phyloP scores from a whole-genome alignment of 495 filamentous ascomycete species.

The Diplogelasinospora grovesii region DNA sequence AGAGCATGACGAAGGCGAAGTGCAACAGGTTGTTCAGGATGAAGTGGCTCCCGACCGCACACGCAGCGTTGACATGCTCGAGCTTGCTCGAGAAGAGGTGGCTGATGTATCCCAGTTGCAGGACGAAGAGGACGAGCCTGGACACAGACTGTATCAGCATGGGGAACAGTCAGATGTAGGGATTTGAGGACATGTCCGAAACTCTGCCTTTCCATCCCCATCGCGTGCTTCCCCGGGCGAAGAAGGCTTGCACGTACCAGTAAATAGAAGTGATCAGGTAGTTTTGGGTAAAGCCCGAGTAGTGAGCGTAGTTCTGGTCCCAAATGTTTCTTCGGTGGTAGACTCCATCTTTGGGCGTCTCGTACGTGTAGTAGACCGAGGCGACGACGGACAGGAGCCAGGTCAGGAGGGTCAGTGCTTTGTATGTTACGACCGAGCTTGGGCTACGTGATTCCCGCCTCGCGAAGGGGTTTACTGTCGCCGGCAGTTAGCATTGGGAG shows the following conservation, averaged over 20 bases:
- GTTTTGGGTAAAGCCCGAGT: constrained; percentile 72
- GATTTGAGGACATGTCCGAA: no score
- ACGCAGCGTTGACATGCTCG: constrained; percentile 57
- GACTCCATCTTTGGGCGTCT: constrained; percentile 53
- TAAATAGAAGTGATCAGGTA: constrained; percentile 64
- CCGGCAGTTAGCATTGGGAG: not conserved
- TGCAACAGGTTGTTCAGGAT: constrained; percentile 77
- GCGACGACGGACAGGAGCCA: constrained; percentile 65
- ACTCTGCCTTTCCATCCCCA: no score
- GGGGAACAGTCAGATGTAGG: no score
- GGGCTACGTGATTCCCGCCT: constrained; percentile 53
- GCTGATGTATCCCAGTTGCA: constrained; percentile 68
- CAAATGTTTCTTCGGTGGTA: constrained; percentile 53
- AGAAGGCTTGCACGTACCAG: constrained; percentile 47
- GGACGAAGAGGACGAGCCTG: constrained; percentile 67
- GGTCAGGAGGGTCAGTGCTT: constrained; percentile 59
- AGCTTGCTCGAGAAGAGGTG: constrained; percentile 64
- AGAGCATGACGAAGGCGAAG: constrained; percentile 74
- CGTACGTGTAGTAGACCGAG: constrained; percentile 62
- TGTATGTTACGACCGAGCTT: constrained; percentile 49
- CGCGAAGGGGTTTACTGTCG: constrained; percentile 59
- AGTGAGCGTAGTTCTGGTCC: constrained; percentile 57
- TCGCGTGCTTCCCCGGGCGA: no score
- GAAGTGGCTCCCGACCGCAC: constrained; percentile 74
- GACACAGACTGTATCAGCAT: constrained; percentile 3